A percentile compares a stretch with the other conserved stretches of the same genome.
Evolutionary conservation across 2,329 filamentous ascomycete genomes (phyloP).

Genomic region (Talaromyces amestolkiae): DNA sequence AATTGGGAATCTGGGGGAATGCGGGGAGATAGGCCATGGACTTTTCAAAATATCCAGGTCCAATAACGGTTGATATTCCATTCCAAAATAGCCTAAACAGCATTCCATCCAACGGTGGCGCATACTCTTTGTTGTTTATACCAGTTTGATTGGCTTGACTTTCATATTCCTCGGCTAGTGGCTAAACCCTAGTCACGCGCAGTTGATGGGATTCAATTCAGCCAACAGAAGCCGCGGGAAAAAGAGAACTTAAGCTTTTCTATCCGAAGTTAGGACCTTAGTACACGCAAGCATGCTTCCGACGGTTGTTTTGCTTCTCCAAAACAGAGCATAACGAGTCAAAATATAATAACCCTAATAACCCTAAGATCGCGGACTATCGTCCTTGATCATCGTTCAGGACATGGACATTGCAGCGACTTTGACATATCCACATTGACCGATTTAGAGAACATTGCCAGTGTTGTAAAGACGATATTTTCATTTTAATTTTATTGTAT

Average conservation of each 20-base stretch:
- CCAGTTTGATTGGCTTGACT: neutral
- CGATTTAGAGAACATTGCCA: too few relatives aligned
- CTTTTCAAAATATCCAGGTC: conserved; percentile 26
- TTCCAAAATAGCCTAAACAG: neutral
- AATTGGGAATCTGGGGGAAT: neutral
- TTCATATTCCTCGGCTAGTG: neutral
- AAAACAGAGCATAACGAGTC: neutral
- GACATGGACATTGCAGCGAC: too few relatives aligned
- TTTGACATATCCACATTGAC: too few relatives aligned
- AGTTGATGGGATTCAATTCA: neutral
- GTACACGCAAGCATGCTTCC: neutral
- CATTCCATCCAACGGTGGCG: neutral
- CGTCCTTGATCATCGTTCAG: too few relatives aligned
- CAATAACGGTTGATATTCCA: neutral
- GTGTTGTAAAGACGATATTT: too few relatives aligned
- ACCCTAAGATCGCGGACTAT: neutral
- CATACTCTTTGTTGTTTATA: neutral
- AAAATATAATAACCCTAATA: neutral
- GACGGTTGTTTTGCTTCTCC: neutral
- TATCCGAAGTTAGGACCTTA: neutral
- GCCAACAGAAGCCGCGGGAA: neutral
- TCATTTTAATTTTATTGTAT: too few relatives aligned
- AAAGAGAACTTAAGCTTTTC: neutral
- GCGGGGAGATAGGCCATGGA: conserved; percentile 3
- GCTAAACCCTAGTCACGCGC: neutral